A percentile compares a stretch with the other conserved stretches of the same genome.
Evolutionary conservation across 192 early-diverging fungal genomes (phyloP).

Genomic region (Endogone sp.): DNA sequence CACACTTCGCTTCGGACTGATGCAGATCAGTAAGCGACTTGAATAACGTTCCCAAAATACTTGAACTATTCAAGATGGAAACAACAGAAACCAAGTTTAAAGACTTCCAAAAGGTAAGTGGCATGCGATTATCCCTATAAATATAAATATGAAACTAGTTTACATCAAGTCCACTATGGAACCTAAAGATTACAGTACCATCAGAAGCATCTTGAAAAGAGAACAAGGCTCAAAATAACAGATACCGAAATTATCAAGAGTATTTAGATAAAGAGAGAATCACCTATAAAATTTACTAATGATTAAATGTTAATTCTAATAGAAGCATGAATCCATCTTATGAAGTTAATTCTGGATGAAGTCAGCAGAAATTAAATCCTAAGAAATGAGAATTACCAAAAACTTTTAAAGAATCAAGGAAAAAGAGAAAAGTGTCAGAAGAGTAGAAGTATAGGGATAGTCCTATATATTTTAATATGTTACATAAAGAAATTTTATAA

Average conservation of each 20-base stretch:
- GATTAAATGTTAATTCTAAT: not conserved
- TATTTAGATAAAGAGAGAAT: not conserved
- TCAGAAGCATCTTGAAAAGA: not conserved
- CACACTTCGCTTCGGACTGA: not conserved
- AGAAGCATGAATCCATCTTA: not conserved
- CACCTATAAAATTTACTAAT: not conserved
- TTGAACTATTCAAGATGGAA: not conserved
- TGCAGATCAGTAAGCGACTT: not conserved
- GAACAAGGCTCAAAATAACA: not conserved
- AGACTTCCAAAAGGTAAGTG: not conserved
- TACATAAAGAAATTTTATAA: not conserved
- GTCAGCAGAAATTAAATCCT: not conserved
- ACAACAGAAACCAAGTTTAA: not conserved
- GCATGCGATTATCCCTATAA: not conserved
- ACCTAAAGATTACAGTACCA: not conserved
- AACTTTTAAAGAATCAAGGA: not conserved
- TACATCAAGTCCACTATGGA: not conserved
- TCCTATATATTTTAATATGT: not conserved
- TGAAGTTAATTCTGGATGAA: not conserved
- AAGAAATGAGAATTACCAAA: not conserved
- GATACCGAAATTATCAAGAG: not conserved
- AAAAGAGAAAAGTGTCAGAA: not conserved
- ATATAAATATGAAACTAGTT: not conserved
- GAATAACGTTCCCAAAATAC: not conserved
- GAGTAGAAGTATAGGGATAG: not conserved